Base-by-base conservation (phyloP, 352 stramenopile genomes). In the Thalassiosira exigua region DNA sequence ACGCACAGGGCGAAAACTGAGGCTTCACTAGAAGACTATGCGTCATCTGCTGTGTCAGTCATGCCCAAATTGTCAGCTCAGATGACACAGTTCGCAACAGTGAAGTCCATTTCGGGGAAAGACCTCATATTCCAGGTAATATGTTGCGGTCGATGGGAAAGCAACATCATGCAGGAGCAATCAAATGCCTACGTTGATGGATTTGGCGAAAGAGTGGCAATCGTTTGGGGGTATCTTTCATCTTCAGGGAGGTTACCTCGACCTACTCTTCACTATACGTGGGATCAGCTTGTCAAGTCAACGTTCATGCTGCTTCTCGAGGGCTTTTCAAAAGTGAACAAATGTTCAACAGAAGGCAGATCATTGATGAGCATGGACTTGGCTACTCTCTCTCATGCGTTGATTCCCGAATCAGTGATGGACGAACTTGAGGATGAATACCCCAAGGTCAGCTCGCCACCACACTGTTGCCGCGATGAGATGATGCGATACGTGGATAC, bases 301-400 rank as follows among this genome's bases (percentile, higher is more conserved):
- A 62, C 75, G 1, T 93, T 88, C 59, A 60, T 83, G 17, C 62
- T 94, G 27, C 81, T 99, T 24, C 72, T 99, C 11, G 92, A 96
- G 29, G 95, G 94, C 0, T 98, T 98, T 72, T 92, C 94, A 0
- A 90, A 88, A n/a, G 88, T 98, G 11, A 17, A 84, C 22, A 94
- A 91, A 64, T 98, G 96, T 76, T 98, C 95, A 3, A 96, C 95
- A 1, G 96, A 99, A 84, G 97, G 96, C 1, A 90, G 96, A 51
- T 95, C 96, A 3, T 89, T 98, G 24, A 98, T 99, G 96, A 96
- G 94, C 50, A 97, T 99, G 90, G 97, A 99, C 74, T 80, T 99
- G 54, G 90, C 96, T 39, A 93, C 95, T 21, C 85, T 98, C 44
- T 71, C 74, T 36, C 36, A 79, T 66, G 81, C 4, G 84, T 95